Conservation (phyloP, 257 asterid genomes). For the Coffea eugenioides region DNA sequence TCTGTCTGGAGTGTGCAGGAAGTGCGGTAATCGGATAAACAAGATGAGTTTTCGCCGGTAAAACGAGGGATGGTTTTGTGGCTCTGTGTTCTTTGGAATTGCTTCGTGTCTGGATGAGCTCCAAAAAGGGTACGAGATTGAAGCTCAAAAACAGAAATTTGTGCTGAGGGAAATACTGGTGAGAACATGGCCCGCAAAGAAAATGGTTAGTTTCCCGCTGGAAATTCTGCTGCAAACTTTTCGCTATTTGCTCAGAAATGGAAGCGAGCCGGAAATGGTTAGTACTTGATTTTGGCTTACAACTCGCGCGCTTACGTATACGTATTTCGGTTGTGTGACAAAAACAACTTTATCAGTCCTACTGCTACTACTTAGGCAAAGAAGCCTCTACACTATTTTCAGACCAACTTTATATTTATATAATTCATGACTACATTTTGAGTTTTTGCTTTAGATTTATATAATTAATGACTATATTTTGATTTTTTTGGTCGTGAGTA, state of each 20-base stretch:
- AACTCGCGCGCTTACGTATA: too few species aligned
- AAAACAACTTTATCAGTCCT: too few species aligned
- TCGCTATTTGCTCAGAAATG: background rate
- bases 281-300: background rate
- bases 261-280: background rate
- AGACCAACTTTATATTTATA: too few species aligned
- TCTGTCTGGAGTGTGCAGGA: background rate
- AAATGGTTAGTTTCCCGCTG: constrained; percentile 9
- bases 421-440: too few species aligned
- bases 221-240: background rate
- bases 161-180: constrained; percentile 30
- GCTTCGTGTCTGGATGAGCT: constrained; percentile 25
- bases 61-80: constrained; percentile 16
- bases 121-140: constrained; percentile 29
- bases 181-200: constrained; percentile 45
- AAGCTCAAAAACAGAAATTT: constrained; percentile 22
- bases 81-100: constrained; percentile 13
- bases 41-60: constrained; percentile 17
- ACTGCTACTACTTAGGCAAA: too few species aligned
- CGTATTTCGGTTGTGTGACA: too few species aligned
- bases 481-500: too few species aligned
- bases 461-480: too few species aligned
- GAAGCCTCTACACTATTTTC: too few species aligned
- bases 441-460: too few species aligned
- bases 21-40: constrained; percentile 6